These are phyloP conservation scores for Physcia stellaris DNA, from an alignment of 495 filamentous ascomycete species.

Conservation along the genomic window DNA sequence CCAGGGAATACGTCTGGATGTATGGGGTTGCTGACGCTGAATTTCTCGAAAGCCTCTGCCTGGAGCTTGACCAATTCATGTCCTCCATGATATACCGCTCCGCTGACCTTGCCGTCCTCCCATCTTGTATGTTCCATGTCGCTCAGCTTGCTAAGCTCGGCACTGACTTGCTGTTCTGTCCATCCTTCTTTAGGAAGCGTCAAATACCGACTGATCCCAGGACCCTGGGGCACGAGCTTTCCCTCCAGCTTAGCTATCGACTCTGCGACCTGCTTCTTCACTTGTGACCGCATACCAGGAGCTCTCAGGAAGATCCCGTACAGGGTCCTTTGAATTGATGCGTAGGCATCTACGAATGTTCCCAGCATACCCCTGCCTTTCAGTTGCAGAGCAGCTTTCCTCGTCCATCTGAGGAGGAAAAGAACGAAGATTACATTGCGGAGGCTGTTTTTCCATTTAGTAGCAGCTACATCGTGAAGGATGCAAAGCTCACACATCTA, in stretches of 20 bases:
- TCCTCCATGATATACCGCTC: slow-evolving; percentile 94
- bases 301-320: slow-evolving; percentile 78
- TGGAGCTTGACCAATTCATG: slow-evolving; percentile 72
- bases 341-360: slow-evolving; percentile 58
- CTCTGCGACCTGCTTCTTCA: slow-evolving; percentile 61
- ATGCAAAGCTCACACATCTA: no score
- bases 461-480: neutral
- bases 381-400: slow-evolving; percentile 67
- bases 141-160: slow-evolving; percentile 65
- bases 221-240: slow-evolving; percentile 64
- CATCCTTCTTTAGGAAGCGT: slow-evolving; percentile 76
- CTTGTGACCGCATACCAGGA: slow-evolving; percentile 70
- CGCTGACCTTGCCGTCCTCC: slow-evolving; percentile 91
- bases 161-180: slow-evolving; percentile 61
- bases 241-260: slow-evolving; percentile 63
- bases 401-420: slow-evolving; percentile 76
- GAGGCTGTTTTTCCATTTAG: slow-evolving; percentile 33
- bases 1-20: slow-evolving; percentile 98
- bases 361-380: slow-evolving; percentile 82
- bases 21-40: slow-evolving; percentile 95
- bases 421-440: slow-evolving; percentile 83
- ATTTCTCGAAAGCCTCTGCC: slow-evolving; percentile 80
- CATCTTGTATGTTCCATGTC: slow-evolving; percentile 88
- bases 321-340: slow-evolving; percentile 48
- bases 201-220: slow-evolving; percentile 59